Evolutionary conservation across 108 stramenopile genomes (phyloP).

Genomic region (Epipyxis sp.): DNA sequence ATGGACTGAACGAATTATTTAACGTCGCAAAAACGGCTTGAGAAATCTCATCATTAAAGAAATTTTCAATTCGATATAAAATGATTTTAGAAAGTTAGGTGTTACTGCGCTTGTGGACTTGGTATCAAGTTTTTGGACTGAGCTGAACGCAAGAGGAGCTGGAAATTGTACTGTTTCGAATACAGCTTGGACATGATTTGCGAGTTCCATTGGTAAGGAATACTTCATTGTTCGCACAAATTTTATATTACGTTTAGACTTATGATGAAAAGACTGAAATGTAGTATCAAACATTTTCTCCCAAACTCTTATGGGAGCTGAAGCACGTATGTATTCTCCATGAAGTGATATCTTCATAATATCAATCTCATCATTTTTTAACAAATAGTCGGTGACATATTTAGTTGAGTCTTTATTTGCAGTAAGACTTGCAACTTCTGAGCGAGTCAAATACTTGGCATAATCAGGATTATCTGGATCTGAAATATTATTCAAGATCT

Average conservation of each 20-base stretch:
- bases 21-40: constrained; percentile 11
- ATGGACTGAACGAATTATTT: not conserved
- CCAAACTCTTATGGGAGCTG: not conserved
- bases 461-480: not conserved
- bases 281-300: not conserved
- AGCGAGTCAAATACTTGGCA: not conserved
- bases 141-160: not conserved
- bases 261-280: not conserved
- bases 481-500: not conserved
- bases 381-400: too few species aligned
- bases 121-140: not conserved
- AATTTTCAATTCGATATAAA: not conserved
- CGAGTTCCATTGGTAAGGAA: not conserved
- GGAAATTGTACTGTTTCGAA: constrained; percentile 20
- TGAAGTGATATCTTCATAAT: not conserved
- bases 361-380: not conserved
- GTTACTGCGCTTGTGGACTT: not conserved
- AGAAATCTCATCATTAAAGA: not conserved
- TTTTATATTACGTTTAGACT: too few species aligned
- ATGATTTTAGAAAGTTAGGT: not conserved
- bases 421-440: not conserved
- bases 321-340: not conserved
- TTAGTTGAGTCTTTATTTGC: not conserved
- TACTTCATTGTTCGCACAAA: not conserved
- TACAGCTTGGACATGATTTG: not conserved